Evolutionary conservation across 2,329 filamentous ascomycete genomes (phyloP).

Genomic region (Claviceps lovelessii): DNA sequence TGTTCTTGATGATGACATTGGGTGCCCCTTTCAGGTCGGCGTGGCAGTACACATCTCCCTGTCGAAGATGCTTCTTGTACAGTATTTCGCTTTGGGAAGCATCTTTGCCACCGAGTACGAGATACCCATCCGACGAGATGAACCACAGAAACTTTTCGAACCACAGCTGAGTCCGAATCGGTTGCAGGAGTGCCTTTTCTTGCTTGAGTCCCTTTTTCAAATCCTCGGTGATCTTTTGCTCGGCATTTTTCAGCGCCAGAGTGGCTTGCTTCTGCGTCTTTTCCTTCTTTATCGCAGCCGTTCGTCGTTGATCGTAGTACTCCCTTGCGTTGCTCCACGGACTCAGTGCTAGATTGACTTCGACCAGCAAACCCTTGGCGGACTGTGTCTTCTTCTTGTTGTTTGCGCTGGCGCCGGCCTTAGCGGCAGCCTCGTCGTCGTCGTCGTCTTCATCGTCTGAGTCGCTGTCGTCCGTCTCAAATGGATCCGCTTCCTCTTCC

Average conservation of each 20-base stretch:
- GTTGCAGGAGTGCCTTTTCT: conserved; percentile 76
- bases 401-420: conserved; percentile 9
- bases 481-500: conserved; percentile 42
- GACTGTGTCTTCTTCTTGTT: conserved; percentile 25
- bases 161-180: conserved; percentile 74
- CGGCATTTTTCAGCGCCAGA: conserved; percentile 74
- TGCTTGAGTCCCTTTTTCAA: conserved; percentile 80
- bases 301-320: conserved; percentile 82
- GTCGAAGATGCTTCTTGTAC: conserved; percentile 74
- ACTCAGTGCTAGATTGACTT: conserved; percentile 69
- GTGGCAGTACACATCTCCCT: conserved; percentile 84
- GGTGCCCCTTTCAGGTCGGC: conserved; percentile 76
- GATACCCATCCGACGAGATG: conserved; percentile 85
- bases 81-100: conserved; percentile 79
- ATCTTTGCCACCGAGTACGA: conserved; percentile 82
- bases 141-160: conserved; percentile 98
- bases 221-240: conserved; percentile 75
- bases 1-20: conserved; percentile 84
- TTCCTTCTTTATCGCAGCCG: conserved; percentile 71
- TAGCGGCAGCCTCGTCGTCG: conserved; percentile 12
- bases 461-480: conserved; percentile 55
- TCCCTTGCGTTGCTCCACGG: conserved; percentile 82
- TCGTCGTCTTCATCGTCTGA: conserved; percentile 14
- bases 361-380: conserved; percentile 52
- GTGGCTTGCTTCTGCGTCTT: conserved; percentile 72